phyloP scores from a whole-genome alignment of 495 filamentous ascomycete species.

The Beverwykella pulmonaria region DNA sequence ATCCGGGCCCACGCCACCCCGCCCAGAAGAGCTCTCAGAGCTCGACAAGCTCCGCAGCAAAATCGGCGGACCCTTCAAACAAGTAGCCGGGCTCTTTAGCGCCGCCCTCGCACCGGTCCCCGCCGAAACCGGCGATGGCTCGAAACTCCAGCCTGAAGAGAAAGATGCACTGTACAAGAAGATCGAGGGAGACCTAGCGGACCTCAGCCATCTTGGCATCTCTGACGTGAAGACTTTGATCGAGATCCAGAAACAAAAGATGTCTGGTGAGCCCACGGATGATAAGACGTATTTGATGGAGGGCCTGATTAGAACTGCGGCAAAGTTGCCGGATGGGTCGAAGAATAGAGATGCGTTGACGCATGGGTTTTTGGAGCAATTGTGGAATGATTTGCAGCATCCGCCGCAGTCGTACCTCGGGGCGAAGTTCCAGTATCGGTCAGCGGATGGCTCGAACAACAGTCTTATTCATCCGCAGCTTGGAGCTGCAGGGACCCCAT shows the following conservation, averaged over 20 bases:
- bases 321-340: slow-evolving; percentile 58
- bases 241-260: slow-evolving; percentile 45
- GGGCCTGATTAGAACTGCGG: slow-evolving; percentile 53
- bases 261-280: slow-evolving; percentile 39
- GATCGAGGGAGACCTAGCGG: slow-evolving; percentile 25
- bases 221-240: slow-evolving; percentile 52
- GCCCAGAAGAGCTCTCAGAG: slow-evolving; percentile 22
- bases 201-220: slow-evolving; percentile 49
- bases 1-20: slow-evolving; percentile 23
- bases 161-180: slow-evolving; percentile 23
- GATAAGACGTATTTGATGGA: slow-evolving; percentile 63
- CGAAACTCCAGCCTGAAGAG: slow-evolving; percentile 42
- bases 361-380: slow-evolving; percentile 60
- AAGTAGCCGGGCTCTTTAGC: slow-evolving; percentile 33
- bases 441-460: slow-evolving; percentile 72
- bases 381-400: slow-evolving; percentile 72
- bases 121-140: slow-evolving; percentile 46
- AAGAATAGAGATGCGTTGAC: slow-evolving; percentile 57
- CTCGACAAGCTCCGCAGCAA: slow-evolving; percentile 34
- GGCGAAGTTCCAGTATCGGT: slow-evolving; percentile 61
- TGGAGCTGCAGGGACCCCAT: slow-evolving; percentile 65
- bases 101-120: slow-evolving; percentile 39
- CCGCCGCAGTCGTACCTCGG: slow-evolving; percentile 65
- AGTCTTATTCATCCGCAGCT: slow-evolving; percentile 64
- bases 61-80: slow-evolving; percentile 34